Percentiles rank a stretch among this genome's conserved stretches.
Evolutionary conservation across 139 green algal genomes (phyloP).

Genomic region (Chlamydomonas applanata): DNA sequence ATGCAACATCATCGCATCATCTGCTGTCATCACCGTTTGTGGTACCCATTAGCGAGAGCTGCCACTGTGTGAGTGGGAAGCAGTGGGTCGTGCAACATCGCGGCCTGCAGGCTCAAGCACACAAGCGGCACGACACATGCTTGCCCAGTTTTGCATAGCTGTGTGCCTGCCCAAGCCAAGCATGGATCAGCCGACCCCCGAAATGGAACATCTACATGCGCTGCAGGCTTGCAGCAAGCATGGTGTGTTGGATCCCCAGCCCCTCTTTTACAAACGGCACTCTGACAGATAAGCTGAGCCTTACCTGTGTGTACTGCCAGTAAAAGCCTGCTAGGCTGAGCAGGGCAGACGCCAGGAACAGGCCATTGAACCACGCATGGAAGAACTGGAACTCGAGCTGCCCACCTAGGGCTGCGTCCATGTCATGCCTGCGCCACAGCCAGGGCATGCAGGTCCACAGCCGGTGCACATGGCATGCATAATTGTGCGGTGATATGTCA

Average conservation of each 20-base stretch:
- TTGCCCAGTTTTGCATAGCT: no score
- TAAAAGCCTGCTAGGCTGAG: constrained; percentile 51
- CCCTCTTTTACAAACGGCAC: no score
- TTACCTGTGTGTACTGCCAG: constrained; percentile 29
- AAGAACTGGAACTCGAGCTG: constrained; percentile 87
- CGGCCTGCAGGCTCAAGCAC: background rate
- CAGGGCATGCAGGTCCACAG: background rate
- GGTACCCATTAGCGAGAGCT: no score
- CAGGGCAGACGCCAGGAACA: constrained; percentile 59
- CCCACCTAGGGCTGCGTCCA: constrained; percentile 70
- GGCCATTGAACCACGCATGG: constrained; percentile 69
- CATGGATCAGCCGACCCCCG: no score
- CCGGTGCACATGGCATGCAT: background rate
- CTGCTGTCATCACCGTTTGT: no score
- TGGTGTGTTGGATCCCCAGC: no score
- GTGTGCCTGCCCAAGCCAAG: no score
- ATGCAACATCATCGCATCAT: no score
- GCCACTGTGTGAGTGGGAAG: constrained; percentile 11
- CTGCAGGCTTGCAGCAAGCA: background rate
- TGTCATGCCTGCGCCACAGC: constrained; percentile 19
- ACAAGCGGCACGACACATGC: background rate
- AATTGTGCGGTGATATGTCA: no score
- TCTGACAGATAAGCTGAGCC: no score
- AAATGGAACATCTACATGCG: no score
- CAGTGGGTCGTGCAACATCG: constrained; percentile 11